Conservation (phyloP, 2,329 filamentous ascomycete species). For the Chaetothyriales sp. region DNA sequence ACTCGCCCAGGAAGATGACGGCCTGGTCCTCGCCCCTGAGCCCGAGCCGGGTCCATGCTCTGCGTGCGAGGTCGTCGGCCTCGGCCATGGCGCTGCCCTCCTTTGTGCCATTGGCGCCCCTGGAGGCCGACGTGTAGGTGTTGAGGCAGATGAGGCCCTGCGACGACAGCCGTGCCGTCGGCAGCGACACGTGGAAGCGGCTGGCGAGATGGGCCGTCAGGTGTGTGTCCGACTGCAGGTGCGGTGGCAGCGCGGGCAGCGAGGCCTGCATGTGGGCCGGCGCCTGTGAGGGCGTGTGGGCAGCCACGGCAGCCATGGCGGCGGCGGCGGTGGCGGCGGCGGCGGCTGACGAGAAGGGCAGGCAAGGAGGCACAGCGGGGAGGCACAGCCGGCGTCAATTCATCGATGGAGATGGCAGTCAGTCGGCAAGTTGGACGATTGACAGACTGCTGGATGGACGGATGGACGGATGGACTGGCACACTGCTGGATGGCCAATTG, state of each 20-base stretch:
- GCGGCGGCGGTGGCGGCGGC: too few species aligned
- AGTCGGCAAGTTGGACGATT: neutral
- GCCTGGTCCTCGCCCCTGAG: conserved; percentile 87
- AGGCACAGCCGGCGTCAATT: neutral
- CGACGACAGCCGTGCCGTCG: conserved; percentile 77
- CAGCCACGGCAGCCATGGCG: conserved; percentile 23
- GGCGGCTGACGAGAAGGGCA: too few species aligned
- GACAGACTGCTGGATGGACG: neutral
- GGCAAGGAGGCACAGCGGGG: neutral
- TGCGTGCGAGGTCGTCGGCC: conserved; percentile 78
- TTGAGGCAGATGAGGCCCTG: conserved; percentile 87
- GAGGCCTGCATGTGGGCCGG: conserved; percentile 65
- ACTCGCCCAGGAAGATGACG: conserved; percentile 85
- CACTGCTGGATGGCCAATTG: too few species aligned
- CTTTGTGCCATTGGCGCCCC: conserved; percentile 78
- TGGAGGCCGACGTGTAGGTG: conserved; percentile 80
- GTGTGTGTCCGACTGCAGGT: conserved; percentile 40
- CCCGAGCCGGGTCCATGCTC: conserved; percentile 73
- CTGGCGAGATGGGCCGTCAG: conserved; percentile 39
- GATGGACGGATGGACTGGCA: too few species aligned
- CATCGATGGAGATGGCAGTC: neutral
- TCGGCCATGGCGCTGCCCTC: conserved; percentile 86
- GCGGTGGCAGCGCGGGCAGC: conserved; percentile 72
- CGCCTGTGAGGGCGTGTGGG: conserved; percentile 13
- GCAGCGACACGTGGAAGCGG: conserved; percentile 73